Conservation (phyloP, 371 early-diverging fungal species). For the Coemansia sp. region DNA sequence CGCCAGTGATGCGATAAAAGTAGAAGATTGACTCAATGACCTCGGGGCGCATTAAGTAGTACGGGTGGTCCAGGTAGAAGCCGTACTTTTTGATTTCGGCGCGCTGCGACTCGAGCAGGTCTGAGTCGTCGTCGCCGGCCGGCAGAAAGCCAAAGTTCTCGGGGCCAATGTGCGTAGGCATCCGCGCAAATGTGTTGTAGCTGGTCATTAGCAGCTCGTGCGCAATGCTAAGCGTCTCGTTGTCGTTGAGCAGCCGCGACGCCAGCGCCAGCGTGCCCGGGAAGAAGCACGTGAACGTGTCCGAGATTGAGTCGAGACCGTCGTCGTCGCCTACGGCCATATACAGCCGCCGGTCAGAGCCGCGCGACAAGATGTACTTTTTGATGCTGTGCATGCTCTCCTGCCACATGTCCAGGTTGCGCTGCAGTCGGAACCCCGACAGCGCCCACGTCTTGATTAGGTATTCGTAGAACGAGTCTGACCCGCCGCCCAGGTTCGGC, state of each 20-base stretch:
- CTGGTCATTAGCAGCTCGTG: constrained; percentile 39
- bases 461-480: constrained; percentile 96
- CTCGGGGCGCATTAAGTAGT: constrained; percentile 73
- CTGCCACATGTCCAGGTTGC: constrained; percentile 48
- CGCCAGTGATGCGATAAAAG: constrained; percentile 79
- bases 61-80: constrained; percentile 42
- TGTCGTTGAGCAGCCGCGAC: constrained; percentile 29
- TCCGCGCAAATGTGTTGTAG: constrained; percentile 41
- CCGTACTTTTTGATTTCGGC: constrained; percentile 43
- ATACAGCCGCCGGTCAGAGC: constrained; percentile 46
- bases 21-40: constrained; percentile 84
- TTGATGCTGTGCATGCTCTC: constrained; percentile 44
- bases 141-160: constrained; percentile 66
- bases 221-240: constrained; percentile 38
- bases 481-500: constrained; percentile 80
- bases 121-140: constrained; percentile 35
- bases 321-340: constrained; percentile 47
- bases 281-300: constrained; percentile 49
- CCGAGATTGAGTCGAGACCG: constrained; percentile 43
- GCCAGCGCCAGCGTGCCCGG: constrained; percentile 52
- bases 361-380: constrained; percentile 36
- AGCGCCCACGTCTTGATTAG: constrained; percentile 56
- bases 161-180: constrained; percentile 49
- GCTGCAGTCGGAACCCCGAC: constrained; percentile 46
- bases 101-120: constrained; percentile 25